phyloP scores from a whole-genome alignment of 2,329 filamentous ascomycete species.

The Ceratocystis ficicola region DNA sequence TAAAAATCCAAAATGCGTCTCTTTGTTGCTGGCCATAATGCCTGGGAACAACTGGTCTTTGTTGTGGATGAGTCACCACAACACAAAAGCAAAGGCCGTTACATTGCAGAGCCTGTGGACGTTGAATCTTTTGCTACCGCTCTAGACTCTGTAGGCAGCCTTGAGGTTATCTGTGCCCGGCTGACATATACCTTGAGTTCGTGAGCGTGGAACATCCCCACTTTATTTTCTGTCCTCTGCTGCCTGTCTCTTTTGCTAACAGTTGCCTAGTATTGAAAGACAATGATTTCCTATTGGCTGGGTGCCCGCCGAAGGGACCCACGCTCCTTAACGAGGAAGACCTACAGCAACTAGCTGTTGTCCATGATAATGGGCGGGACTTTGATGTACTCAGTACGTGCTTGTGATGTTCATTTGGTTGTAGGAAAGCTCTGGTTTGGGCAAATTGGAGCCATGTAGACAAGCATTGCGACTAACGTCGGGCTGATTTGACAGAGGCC shows the following conservation, averaged over 20 bases:
- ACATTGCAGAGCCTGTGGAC: slow-evolving; percentile 35
- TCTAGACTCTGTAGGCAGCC: slow-evolving; percentile 31
- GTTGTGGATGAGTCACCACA: not conserved
- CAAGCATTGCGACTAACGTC: not conserved
- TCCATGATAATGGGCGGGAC: not conserved
- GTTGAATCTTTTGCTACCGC: slow-evolving; percentile 35
- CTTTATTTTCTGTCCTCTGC: not conserved
- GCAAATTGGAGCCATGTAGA: not conserved
- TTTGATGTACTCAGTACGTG: not conserved
- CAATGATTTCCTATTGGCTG: slow-evolving; percentile 1
- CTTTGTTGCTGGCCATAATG: slow-evolving; percentile 46
- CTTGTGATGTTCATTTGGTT: not conserved
- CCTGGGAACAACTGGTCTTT: slow-evolving; percentile 44
- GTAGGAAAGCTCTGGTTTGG: not conserved
- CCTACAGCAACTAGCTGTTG: slow-evolving; percentile 6
- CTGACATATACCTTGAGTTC: slow-evolving; percentile 39
- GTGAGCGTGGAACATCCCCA: slow-evolving; percentile 22
- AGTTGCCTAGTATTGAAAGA: slow-evolving; percentile 13
- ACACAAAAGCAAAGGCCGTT: not conserved
- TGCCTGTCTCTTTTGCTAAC: not conserved
- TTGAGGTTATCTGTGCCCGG: slow-evolving; percentile 28
- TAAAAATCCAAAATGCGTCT: slow-evolving; percentile 26
- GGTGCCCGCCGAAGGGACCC: slow-evolving; percentile 11
- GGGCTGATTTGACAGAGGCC: not conserved
- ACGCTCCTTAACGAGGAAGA: not conserved